Conservation (phyloP, 1,284 basidiomycete genomes). For the Rhodotorula mucilaginosa region DNA sequence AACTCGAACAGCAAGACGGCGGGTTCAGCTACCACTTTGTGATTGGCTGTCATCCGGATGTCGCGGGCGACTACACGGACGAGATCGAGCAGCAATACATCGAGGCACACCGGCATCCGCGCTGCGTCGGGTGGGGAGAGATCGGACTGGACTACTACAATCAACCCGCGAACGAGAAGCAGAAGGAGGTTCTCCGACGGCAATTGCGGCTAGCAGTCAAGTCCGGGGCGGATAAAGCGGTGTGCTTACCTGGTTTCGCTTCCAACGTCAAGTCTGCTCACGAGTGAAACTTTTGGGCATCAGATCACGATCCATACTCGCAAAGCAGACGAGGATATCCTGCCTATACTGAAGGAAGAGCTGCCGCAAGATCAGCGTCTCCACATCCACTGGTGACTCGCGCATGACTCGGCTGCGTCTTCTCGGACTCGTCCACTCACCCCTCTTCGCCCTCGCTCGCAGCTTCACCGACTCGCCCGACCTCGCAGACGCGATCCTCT, state of each 20-base stretch:
- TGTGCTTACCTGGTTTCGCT: neutral
- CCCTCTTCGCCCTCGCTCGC: slow-evolving; percentile 50
- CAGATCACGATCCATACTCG: slow-evolving; percentile 70
- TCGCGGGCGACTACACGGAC: slow-evolving; percentile 66
- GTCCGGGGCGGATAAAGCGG: slow-evolving; percentile 56
- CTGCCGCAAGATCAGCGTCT: slow-evolving; percentile 64
- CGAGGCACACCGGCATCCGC: slow-evolving; percentile 63
- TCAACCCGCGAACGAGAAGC: slow-evolving; percentile 65
- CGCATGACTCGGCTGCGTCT: too few species aligned
- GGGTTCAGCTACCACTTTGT: slow-evolving; percentile 29
- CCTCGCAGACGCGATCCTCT: slow-evolving; percentile 66
- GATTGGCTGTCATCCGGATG: slow-evolving; percentile 54
- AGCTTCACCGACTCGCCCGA: slow-evolving; percentile 69
- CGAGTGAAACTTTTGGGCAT: too few species aligned
- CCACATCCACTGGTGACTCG: slow-evolving; percentile 23
- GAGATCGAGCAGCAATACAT: slow-evolving; percentile 69
- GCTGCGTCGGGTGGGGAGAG: slow-evolving; percentile 78
- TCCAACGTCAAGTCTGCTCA: too few species aligned
- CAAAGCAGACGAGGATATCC: slow-evolving; percentile 75
- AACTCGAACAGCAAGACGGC: slow-evolving; percentile 15
- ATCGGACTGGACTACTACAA: slow-evolving; percentile 81
- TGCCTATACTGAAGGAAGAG: slow-evolving; percentile 66
- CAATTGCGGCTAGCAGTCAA: slow-evolving; percentile 66
- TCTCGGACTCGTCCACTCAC: slow-evolving; percentile 48
- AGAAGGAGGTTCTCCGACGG: slow-evolving; percentile 63